Base-by-base conservation (phyloP, 2,329 filamentous ascomycete genomes). In the Raffaelea arxii region DNA sequence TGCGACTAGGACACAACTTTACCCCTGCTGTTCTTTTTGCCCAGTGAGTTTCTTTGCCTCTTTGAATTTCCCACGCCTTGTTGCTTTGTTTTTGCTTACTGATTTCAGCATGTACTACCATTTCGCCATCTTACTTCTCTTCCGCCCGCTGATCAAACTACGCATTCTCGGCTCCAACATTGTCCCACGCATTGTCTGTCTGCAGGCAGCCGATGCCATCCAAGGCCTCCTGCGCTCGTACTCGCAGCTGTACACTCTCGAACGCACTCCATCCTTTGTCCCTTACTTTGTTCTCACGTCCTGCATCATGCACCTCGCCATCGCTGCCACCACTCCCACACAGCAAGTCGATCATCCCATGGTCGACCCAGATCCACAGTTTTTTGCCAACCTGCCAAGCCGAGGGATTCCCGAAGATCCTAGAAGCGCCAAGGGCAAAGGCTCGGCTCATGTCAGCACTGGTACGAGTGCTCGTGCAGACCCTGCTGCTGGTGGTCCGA, bases 21-120 rank as follows among this genome's bases (percentile, higher is more conserved):
- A 82, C 83, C 3, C 83, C 84, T 11, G 80, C 85, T 40, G 82
- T 87, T 30, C 64, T 89, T 19, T 82, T 85, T 50, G 74, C 84
- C 32, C 84, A 88, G 84, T 87, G 68, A 69, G 84, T 72, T 6
- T n/a, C 7, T 36, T 25, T 44, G 30, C 44, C 41, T 23, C 27
- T 16, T 30, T 30, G 16, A n/a, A n/a, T n/a, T n/a, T n/a, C n/a
- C n/a, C n/a, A 30, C 27, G 9, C 37, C 2, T n/a, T 4, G 25
- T 16, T 16, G 6, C 11, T 30, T 25, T 16, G 12, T 30, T 30
- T 30, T 19, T 18, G 4, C 6, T 12, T 4, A 2, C 4, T 14
- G 10, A 18, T 25, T 4, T 6, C 49, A 82, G 78, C 59, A 82
- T 85, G 80, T 79, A 84, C 52, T 84, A 84, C 57, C 75, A 85